Evolutionary conservation across 2,329 filamentous ascomycete species (phyloP).

Genomic region (Microcera coccophila): DNA sequence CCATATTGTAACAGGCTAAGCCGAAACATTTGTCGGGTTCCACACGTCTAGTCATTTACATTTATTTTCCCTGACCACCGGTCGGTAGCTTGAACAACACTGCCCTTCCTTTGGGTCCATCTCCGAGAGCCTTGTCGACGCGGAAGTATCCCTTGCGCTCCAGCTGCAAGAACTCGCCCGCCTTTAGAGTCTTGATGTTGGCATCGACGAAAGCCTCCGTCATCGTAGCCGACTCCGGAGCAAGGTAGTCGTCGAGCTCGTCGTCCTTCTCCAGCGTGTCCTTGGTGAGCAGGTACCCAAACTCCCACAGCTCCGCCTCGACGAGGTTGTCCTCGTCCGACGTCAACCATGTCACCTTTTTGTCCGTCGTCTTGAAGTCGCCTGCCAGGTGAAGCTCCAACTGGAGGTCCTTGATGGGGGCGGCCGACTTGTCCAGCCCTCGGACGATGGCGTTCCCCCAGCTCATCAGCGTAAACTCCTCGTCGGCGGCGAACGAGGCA

Average conservation of each 20-base stretch:
- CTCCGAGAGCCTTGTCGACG: slow-evolving; percentile 62
- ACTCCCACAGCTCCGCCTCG: slow-evolving; percentile 83
- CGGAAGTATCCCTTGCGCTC: slow-evolving; percentile 91
- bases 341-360: slow-evolving; percentile 94
- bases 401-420: slow-evolving; percentile 64
- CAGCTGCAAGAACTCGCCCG: slow-evolving; percentile 90
- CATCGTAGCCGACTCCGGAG: slow-evolving; percentile 68
- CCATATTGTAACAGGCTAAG: no score
- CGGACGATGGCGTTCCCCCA: slow-evolving; percentile 89
- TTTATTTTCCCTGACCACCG: slow-evolving; percentile 41
- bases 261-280: slow-evolving; percentile 90
- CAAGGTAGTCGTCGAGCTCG: slow-evolving; percentile 78
- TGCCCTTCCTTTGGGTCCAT: slow-evolving; percentile 50
- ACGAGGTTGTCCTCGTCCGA: slow-evolving; percentile 71
- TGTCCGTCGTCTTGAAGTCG: slow-evolving; percentile 91
- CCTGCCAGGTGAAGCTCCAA: slow-evolving; percentile 87
- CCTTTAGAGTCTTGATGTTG: slow-evolving; percentile 73
- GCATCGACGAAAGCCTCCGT: slow-evolving; percentile 75
- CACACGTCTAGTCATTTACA: no score
- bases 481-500: slow-evolving; percentile 72
- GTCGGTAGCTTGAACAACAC: slow-evolving; percentile 58
- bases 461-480: slow-evolving; percentile 94
- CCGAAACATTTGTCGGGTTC: no score
- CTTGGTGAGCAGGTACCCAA: slow-evolving; percentile 93
- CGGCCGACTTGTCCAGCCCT: slow-evolving; percentile 53